Base-by-base conservation (phyloP, 495 filamentous ascomycete species). In the Annulohypoxylon stygium region DNA sequence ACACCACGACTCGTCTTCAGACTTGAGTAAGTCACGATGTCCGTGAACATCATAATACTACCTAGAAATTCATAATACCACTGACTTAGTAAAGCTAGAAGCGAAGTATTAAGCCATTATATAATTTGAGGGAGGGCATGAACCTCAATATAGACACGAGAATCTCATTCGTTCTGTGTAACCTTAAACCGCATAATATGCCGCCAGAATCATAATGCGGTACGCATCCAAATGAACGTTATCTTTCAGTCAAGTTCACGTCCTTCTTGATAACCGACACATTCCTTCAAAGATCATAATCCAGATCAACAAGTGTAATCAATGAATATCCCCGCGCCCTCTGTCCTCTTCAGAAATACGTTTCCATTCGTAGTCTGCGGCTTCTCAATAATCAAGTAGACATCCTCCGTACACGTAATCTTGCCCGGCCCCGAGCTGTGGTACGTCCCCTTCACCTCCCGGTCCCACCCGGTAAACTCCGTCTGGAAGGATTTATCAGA, bases 381-480 rank as follows among this genome's bases (percentile, higher is more conserved):
- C 58, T 67, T 66, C 63, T 71, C 62, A 39, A 71, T 8, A 25
- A 71, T 16, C 3, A 71, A 0, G 20, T 39, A 66, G 37, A 71
- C 54, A 23, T 66, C 20, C 39, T 61, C 48, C 16, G 45, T 4
- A 63, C 69, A 71, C 20, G 33, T 20, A 14, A 71, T 57, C 36
- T 26, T 61, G 18, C 61, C 57, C 34, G 62, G 57, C 0, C 62
- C 57, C 2, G 69, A 66, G 3, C n/a, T 39, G 58, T 71, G 69
- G 11, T 50, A 58, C 14, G 61, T 55, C 16, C 53, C 57, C 7
- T 51, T 25, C 11, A 50, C 34, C 62, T 66, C 69, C 25, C 57
- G 43, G 39, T 71, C 69, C 69, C 69, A 71, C 36, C 34, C 20
- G 1, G 69, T 65, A 39, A 71, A 67, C 33, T 71, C 69, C 20